Base-by-base conservation (phyloP, 148 eudicot genomes). In the Rhododendron mucronatum region DNA sequence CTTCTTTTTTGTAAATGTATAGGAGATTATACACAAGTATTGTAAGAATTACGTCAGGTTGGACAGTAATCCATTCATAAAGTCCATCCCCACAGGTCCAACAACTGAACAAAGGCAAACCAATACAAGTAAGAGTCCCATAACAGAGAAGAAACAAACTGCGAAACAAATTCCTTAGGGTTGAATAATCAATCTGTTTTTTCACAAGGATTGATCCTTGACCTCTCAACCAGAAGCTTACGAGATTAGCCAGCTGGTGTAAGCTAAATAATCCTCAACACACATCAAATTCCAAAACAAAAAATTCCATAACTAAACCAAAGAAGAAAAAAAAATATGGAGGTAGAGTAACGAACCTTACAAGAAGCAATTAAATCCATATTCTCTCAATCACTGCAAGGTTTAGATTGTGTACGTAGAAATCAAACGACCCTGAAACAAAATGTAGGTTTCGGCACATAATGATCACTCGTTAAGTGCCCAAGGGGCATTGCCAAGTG, bases 291-390 rank as follows among this genome's bases (percentile, higher is more conserved):
- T 28, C 82, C 28, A 79, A 48, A 47, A 21, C 9, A 45, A 26
- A 44, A 3, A 47, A 47, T 79, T n/a, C 3, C 18, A n/a, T 3
- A 50, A 48, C 26, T 3, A 20, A 44, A 8, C 45, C 45, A 41
- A 41, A n/a, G 11, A 14, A 3, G 16, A 1, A 4, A 0, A 16
- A 44, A 48, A 47, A 80, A 50, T 15, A 7, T 30, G 53, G 39
- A 80, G 39, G 51, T 3, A 47, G 51, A 48, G 57, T 48, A 13
- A 23, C 20, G 15, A 50, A 80, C 82, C 82, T 35, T 51, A 78
- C 35, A 78, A 28, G 59, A 45, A 51, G 82, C 51, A 51, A 30
- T 59, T 30, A 80, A 80, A 80, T 80, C 82, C 82, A 80, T 80
- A 61, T 30, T 51, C 59, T 80, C 82, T 51, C 63, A 50, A 28